phyloP scores from a whole-genome alignment of 2,329 filamentous ascomycete species.

The Stachybotrys chartarum region DNA sequence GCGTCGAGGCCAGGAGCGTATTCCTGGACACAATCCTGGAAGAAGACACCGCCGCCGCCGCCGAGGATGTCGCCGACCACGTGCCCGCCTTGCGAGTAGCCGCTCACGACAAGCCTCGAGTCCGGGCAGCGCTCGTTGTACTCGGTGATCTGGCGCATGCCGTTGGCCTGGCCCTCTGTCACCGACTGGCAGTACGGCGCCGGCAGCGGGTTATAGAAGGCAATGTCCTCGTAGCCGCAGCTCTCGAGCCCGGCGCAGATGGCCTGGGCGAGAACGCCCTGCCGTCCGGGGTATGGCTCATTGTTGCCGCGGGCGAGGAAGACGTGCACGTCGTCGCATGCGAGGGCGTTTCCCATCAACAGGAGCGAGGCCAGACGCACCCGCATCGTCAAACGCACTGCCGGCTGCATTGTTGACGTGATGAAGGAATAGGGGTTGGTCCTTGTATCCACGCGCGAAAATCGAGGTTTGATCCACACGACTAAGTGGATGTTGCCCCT shows the following conservation, averaged over 20 bases:
- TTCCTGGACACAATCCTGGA: conserved; percentile 15
- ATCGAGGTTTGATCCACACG: too few species aligned
- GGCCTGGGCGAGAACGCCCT: conserved; percentile 16
- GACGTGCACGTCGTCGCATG: conserved; percentile 15
- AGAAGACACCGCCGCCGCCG: conserved; percentile 25
- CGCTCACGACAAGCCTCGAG: conserved; percentile 31
- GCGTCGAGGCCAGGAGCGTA: too few species aligned
- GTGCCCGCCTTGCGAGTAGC: conserved; percentile 33
- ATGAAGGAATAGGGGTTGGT: too few species aligned
- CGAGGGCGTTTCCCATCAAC: too few species aligned
- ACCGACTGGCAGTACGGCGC: conserved; percentile 28
- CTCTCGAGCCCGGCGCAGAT: conserved; percentile 17
- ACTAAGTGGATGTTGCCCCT: too few species aligned
- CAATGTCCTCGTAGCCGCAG: conserved; percentile 25
- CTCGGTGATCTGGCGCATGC: conserved; percentile 26
- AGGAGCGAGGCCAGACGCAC: too few species aligned
- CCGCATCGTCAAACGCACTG: too few species aligned
- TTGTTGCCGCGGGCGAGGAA: conserved; percentile 21
- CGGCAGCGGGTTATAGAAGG: conserved; percentile 19
- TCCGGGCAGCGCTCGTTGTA: conserved; percentile 32
- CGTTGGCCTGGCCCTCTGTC: conserved; percentile 25
- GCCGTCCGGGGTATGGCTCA: conserved; percentile 21
- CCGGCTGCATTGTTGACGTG: too few species aligned
- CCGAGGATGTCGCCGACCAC: conserved; percentile 28
- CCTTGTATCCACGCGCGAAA: too few species aligned